phyloP scores from a whole-genome alignment of 2,329 filamentous ascomycete genomes.

The Endothia cerciana region DNA sequence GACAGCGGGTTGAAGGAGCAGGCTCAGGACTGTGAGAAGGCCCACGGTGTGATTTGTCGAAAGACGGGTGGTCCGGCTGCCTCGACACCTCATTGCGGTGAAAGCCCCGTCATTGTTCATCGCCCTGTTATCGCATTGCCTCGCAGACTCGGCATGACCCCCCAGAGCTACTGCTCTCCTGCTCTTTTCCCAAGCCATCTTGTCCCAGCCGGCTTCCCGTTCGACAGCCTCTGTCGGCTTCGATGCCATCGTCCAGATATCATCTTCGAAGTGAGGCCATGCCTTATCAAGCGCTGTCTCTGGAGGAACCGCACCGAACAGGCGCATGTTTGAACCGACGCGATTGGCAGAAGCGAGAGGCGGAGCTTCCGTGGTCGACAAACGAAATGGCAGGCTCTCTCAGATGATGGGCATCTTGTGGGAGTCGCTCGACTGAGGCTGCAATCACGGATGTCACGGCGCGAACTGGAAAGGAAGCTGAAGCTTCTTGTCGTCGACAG shows the following conservation, averaged over 20 bases:
- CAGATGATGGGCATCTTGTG: conserved; percentile 30
- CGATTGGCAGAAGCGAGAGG: conserved; percentile 16
- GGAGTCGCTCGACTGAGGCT: conserved; percentile 21
- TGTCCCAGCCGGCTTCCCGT: conserved; percentile 8
- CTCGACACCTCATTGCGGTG: neutral
- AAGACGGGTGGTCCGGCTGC: neutral
- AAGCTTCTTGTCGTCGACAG: neutral
- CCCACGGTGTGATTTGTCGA: conserved; percentile 33
- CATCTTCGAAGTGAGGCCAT: conserved; percentile 22
- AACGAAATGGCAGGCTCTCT: conserved; percentile 19
- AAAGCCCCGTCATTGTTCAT: neutral
- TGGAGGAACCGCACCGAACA: conserved; percentile 21
- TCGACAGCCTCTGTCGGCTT: conserved; percentile 9
- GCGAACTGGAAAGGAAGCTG: neutral
- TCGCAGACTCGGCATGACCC: neutral
- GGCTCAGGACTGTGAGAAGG: conserved; percentile 43
- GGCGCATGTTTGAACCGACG: conserved; percentile 27
- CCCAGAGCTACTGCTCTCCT: neutral
- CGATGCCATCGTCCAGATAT: conserved; percentile 13
- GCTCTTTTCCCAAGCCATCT: conserved; percentile 4
- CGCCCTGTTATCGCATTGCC: neutral
- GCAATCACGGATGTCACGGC: neutral
- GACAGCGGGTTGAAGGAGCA: conserved; percentile 44
- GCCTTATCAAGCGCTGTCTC: conserved; percentile 21
- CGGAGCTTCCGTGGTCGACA: conserved; percentile 17